Evolutionary conservation across 495 filamentous ascomycete species (phyloP).

Genomic region (Clavariopsis aquatica): DNA sequence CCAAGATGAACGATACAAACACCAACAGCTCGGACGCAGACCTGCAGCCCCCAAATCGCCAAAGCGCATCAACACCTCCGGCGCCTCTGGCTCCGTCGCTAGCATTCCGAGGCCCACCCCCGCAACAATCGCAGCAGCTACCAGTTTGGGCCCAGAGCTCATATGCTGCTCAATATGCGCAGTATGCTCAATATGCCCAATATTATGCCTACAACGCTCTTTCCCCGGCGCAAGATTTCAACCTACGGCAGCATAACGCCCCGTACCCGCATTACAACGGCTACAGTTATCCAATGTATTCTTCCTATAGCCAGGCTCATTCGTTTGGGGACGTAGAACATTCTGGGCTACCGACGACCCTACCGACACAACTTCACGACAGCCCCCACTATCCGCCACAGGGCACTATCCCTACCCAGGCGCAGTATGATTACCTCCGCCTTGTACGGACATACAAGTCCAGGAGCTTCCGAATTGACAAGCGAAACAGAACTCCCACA

Average conservation of each 20-base stretch:
- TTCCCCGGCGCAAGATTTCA: background rate
- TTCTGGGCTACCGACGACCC: background rate
- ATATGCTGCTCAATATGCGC: background rate
- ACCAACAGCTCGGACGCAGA: background rate
- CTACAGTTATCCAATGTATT: background rate
- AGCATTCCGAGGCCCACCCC: too few species aligned
- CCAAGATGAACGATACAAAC: background rate
- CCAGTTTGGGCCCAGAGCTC: background rate
- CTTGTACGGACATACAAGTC: background rate
- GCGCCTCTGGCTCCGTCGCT: too few species aligned
- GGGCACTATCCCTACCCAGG: slow-evolving; percentile 19
- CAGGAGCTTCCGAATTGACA: slow-evolving; percentile 23
- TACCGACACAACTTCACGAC: background rate
- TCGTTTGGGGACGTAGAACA: background rate
- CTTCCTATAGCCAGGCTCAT: background rate
- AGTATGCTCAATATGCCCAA: background rate
- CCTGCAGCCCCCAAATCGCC: background rate
- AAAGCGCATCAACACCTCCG: background rate
- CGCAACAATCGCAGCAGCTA: background rate
- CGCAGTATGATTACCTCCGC: slow-evolving; percentile 23
- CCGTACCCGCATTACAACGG: background rate
- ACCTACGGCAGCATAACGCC: background rate
- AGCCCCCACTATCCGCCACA: background rate
- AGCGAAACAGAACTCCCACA: slow-evolving; percentile 7
- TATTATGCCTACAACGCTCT: background rate